These are phyloP conservation scores for Lactarius quietus DNA, from an alignment of 768 basidiomycete species.

Conservation along the genomic window DNA sequence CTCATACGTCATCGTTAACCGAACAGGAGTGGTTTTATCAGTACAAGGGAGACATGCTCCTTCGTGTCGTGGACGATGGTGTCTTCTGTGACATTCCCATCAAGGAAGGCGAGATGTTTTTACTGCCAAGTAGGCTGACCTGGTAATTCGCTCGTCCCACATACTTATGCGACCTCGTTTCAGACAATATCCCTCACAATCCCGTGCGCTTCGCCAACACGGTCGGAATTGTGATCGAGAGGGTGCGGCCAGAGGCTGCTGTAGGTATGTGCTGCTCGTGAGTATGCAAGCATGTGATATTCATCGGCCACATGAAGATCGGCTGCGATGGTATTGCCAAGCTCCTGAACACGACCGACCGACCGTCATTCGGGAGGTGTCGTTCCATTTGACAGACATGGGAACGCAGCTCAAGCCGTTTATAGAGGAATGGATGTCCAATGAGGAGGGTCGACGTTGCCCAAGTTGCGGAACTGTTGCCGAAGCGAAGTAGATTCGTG, in stretches of 20 bases:
- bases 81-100: constrained; percentile 83
- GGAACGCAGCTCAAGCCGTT: constrained; percentile 92
- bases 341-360: constrained; percentile 56
- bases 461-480: constrained; percentile 63
- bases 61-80: constrained; percentile 80
- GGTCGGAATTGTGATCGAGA: constrained; percentile 88
- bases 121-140: constrained; percentile 68
- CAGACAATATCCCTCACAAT: constrained; percentile 95
- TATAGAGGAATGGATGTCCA: constrained; percentile 78
- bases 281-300: neutral
- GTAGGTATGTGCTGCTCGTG: constrained; percentile 51
- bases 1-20: neutral
- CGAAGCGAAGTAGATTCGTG: constrained; percentile 44
- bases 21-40: constrained; percentile 97
- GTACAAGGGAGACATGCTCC: constrained; percentile 87
- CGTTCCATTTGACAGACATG: constrained; percentile 85
- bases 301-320: constrained; percentile 48
- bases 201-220: constrained; percentile 90
- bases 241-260: constrained; percentile 69
- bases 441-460: constrained; percentile 65
- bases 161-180: neutral
- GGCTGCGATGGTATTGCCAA: constrained; percentile 89
- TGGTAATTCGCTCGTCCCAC: neutral
- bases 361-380: constrained; percentile 77
- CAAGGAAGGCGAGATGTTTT: constrained; percentile 95